Evolutionary conservation across 1,284 basidiomycete species (phyloP).

Genomic region (Ceratorhiza oryzae-sativae): DNA sequence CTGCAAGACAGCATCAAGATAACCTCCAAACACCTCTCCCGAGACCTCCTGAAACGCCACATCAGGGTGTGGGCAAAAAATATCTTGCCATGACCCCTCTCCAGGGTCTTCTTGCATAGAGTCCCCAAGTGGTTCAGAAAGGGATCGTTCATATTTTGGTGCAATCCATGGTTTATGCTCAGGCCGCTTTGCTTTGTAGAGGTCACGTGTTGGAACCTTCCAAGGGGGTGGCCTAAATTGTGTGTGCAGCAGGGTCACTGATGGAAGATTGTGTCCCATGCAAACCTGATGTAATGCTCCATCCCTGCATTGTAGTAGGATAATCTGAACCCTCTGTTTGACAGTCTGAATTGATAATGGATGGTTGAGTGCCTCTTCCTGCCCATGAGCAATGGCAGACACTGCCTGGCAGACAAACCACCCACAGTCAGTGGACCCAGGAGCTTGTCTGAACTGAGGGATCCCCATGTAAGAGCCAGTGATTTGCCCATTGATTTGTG

Average conservation of each 20-base stretch:
- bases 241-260: too few relatives aligned
- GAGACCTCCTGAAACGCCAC: not conserved
- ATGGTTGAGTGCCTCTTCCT: not conserved
- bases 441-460: not conserved
- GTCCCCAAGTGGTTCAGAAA: not conserved
- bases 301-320: not conserved
- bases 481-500: slow-evolving; percentile 1
- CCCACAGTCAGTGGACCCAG: slow-evolving; percentile 20
- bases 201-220: too few relatives aligned
- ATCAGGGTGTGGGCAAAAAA: not conserved
- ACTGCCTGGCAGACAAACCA: slow-evolving; percentile 16
- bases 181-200: too few relatives aligned
- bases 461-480: not conserved
- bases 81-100: not conserved
- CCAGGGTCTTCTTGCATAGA: not conserved
- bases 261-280: too few relatives aligned
- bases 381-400: not conserved
- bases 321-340: not conserved
- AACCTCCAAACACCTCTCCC: not conserved
- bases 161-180: not conserved
- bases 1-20: not conserved
- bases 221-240: too few relatives aligned
- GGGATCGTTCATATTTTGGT: not conserved
- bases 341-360: not conserved
- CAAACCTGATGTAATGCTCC: too few relatives aligned